Base-by-base conservation (phyloP, 1,139 yeast species). In the Scheffersomyces insectosa region DNA sequence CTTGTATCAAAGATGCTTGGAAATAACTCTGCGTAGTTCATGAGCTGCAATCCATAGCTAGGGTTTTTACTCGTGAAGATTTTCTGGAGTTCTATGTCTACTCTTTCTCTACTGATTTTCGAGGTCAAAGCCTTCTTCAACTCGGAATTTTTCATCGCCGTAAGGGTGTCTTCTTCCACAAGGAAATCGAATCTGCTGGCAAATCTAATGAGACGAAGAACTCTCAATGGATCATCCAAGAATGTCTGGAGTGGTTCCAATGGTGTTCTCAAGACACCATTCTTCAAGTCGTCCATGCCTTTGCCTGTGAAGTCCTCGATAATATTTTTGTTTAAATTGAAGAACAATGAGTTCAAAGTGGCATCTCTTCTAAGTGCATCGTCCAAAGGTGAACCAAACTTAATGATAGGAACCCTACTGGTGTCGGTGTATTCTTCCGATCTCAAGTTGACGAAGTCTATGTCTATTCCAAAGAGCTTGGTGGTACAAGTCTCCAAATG, bases 401-500 rank as follows among this genome's bases (percentile, higher is more conserved):
- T 77, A 41, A 81, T 72, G 1, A 71, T 63, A 0, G 99, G 99
- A 15, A 93, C 89, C 43, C 99, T 69, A 46, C 96, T 86, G 37
- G 84, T 85, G 16, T 75, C 79, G 0, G 95, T 82, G 59, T 93
- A 95, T 56, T 81, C 86, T 59, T 95, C 99, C 34, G 86, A 83
- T 49, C 99, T 71, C 49, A 93, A 70, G 61, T 93, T 93, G 41
- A 95, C 99, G 63, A 93, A 89, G 65, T 93, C 99, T 40, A 93
- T 80, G 55, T 89, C 97, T 25, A 85, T 64, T 0, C 84, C 95
- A 60, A 78, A 88, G 15, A 93, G 66, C 56, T 82, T 85, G 2
- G 97, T 90, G 6, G 98, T 93, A 36, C 98, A 95, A 0, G 99
- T 95, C 58, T 95, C 99, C 52, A 93, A 69, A 67, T 93, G 99